Conservation (phyloP, 2,329 filamentous ascomycete genomes). For the Neonectria magnoliae region DNA sequence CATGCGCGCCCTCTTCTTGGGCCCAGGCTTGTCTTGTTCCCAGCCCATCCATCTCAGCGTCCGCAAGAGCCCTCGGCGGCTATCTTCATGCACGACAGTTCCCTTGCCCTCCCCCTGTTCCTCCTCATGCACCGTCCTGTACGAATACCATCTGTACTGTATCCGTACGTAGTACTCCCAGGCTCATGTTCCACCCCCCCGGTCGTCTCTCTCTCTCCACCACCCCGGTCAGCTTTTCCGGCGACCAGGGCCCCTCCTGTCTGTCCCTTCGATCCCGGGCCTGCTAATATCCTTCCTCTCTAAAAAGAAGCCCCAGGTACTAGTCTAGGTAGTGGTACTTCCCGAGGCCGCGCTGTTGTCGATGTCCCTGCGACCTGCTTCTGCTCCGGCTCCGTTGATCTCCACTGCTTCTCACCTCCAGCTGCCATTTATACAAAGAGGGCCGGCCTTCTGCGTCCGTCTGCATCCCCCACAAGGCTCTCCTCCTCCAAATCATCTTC, state of each 20-base stretch:
- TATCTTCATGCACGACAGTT: conserved; percentile 47
- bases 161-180: not conserved
- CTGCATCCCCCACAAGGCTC: conserved; percentile 42
- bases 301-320: conserved; percentile 11
- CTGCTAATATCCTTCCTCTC: conserved; percentile 37
- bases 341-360: conserved; percentile 19
- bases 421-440: conserved; percentile 44
- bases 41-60: conserved; percentile 29
- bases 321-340: conserved; percentile 34
- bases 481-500: conserved; percentile 33
- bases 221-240: conserved; percentile 6
- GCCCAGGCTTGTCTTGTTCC: conserved; percentile 31
- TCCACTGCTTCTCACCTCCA: conserved; percentile 41
- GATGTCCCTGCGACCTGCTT: conserved; percentile 31
- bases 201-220: conserved; percentile 28
- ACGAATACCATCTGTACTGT: not conserved
- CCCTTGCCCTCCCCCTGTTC: conserved; percentile 35
- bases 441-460: conserved; percentile 27
- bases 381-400: conserved; percentile 37
- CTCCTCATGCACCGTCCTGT: conserved; percentile 6
- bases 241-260: conserved; percentile 22
- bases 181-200: conserved; percentile 20
- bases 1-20: conserved; percentile 29
- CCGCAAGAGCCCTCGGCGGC: conserved; percentile 40
- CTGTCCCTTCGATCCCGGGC: conserved; percentile 32